Base-by-base conservation (phyloP, 2,329 filamentous ascomycete species). In the Cadophora sp. region DNA sequence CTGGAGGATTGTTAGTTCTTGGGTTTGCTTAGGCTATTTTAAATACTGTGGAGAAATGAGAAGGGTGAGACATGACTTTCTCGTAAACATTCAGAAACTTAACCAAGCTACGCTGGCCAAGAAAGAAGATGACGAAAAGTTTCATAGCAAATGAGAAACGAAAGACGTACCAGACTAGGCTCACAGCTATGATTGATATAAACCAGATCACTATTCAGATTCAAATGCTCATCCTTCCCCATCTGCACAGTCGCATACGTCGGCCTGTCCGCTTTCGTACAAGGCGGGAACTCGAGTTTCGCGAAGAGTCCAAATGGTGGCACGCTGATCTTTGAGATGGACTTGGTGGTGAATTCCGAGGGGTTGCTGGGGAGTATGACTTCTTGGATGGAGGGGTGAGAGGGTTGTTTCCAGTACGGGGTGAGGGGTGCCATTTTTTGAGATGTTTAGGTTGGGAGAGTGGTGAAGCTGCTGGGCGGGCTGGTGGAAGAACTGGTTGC, bases 141-240 rank as follows among this genome's bases (percentile, higher is more conserved):
- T 37, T 12, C 16, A 43, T 6, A 48, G 1, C 43, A 48, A 22
- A 22, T 6, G 24, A 3, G 51, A 34, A 48, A 48, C 26, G 8
- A 9, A 9, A 22, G 62, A 85, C 86, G 81, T 70, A 89, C 87
- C 68, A 91, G 82, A 76, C 86, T 87, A 27, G 89, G 89, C 74
- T 89, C 87, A 79, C 89, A 91, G 4, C 86, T 89, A 79, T 91
- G 89, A 78, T 91, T 91, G 72, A 90, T 87, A 79, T 90, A 91
- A 56, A 91, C 77, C 75, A 91, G 76, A 75, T 91, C 88, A 74
- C 86, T 89, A 80, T 91, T 91, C 53, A 91, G 80, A 74, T 87
- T 84, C 73, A 91, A 79, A 76, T 91, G 89, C 66, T 80, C 80
- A 72, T 86, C 77, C 64, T 80, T 80, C 68, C 83, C 86, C 69